These are phyloP conservation scores for Furcasterigmium furcatum DNA, from an alignment of 2,329 filamentous ascomycete genomes.

Conservation along the genomic window DNA sequence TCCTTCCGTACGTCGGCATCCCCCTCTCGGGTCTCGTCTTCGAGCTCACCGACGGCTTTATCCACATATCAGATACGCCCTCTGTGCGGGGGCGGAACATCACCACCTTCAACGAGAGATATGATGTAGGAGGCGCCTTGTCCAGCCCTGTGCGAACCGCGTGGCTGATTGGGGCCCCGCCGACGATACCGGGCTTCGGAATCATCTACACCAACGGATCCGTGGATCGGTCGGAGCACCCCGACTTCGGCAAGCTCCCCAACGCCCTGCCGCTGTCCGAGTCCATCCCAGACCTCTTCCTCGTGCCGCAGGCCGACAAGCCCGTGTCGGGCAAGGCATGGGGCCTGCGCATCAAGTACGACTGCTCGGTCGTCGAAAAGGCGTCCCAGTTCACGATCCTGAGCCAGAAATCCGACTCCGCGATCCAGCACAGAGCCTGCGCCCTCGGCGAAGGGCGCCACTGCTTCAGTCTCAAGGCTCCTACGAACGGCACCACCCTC, in stretches of 20 bases:
- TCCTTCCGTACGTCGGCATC: no score
- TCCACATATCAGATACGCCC: no score
- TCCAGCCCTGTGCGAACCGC: constrained; percentile 11
- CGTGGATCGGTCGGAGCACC: constrained; percentile 2
- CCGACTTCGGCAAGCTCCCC: not conserved
- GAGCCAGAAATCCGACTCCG: no score
- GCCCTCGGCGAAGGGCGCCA: no score
- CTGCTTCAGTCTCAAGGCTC: no score
- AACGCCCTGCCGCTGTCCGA: constrained; percentile 6
- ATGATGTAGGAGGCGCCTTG: no score
- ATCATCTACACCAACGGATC: constrained; percentile 7
- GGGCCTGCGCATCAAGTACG: constrained; percentile 9
- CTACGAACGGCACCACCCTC: no score
- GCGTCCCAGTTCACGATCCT: constrained; percentile 11
- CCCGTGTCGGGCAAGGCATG: constrained; percentile 9
- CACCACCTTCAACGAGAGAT: no score
- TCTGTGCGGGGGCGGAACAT: no score
- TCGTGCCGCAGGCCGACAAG: constrained; percentile 8
- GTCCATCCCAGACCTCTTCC: constrained; percentile 10
- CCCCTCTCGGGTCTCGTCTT: no score
- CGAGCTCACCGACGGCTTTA: no score
- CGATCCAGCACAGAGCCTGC: no score
- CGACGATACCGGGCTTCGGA: constrained; percentile 8
- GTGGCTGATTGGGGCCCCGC: constrained; percentile 5
- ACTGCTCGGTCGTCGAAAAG: constrained; percentile 5